Percentiles rank a stretch among this genome's conserved stretches.
These are phyloP conservation scores for Aurinia saxatilis DNA, from an alignment of 345 rosid genomes.

Conservation along the genomic window DNA sequence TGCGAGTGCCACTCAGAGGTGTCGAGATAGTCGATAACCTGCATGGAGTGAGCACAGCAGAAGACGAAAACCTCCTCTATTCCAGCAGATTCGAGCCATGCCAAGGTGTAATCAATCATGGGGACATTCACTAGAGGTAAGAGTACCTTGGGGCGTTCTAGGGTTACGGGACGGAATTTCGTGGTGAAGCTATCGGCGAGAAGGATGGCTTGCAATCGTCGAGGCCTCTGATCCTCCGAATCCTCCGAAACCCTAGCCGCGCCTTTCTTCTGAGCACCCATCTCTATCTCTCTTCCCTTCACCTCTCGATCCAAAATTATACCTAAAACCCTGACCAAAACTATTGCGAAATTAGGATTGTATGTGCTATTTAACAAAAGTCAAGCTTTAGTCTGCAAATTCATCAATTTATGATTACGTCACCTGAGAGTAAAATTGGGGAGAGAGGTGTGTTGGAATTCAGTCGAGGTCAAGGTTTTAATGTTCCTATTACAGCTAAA, in stretches of 20 bases:
- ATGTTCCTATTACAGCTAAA: too few species aligned
- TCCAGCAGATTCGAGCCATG: conserved; percentile 89
- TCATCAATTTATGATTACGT: too few species aligned
- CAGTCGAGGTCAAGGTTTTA: too few species aligned
- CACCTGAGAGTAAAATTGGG: too few species aligned
- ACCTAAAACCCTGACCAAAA: conserved; percentile 12
- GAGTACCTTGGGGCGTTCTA: conserved; percentile 91
- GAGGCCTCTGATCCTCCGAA: conserved; percentile 53
- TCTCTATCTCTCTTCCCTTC: background rate
- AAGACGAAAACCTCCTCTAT: conserved; percentile 92
- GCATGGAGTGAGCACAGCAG: conserved; percentile 87
- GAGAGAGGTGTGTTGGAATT: too few species aligned
- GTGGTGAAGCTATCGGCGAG: conserved; percentile 96
- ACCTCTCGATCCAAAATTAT: background rate
- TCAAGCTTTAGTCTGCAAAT: too few species aligned
- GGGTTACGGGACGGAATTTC: conserved; percentile 93
- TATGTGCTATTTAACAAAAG: too few species aligned
- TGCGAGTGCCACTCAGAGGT: conserved; percentile 65
- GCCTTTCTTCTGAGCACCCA: conserved; percentile 67
- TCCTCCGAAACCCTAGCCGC: conserved; percentile 66
- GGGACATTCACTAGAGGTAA: conserved; percentile 77
- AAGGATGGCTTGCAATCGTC: conserved; percentile 82
- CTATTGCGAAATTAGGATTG: too few species aligned
- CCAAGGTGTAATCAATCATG: conserved; percentile 83
- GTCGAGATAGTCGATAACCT: conserved; percentile 69